Conservation (phyloP, 495 filamentous ascomycete genomes). For the Neurospora discreta region DNA sequence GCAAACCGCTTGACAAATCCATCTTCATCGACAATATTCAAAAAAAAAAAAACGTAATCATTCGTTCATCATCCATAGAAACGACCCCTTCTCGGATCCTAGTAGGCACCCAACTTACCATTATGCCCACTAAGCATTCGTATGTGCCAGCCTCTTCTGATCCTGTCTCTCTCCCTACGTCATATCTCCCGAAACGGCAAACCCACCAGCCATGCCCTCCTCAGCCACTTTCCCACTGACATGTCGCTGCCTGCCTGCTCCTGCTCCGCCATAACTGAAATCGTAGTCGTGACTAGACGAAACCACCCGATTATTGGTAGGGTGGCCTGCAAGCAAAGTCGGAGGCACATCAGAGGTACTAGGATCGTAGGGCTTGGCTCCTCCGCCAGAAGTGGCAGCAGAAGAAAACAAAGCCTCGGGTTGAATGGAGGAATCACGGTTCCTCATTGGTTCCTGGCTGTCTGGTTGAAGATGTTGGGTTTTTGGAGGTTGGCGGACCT, state of each 20-base stretch:
- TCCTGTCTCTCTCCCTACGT: background rate
- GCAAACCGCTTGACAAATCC: background rate
- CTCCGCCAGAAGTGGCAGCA: background rate
- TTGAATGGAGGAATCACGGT: constrained; percentile 37
- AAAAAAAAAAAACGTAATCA: background rate
- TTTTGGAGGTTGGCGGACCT: constrained; percentile 13
- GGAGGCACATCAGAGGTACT: constrained; percentile 37
- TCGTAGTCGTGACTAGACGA: constrained; percentile 53
- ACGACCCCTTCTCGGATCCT: background rate
- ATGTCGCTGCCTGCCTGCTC: constrained; percentile 37
- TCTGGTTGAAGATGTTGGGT: constrained; percentile 4
- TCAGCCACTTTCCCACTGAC: constrained; percentile 81
- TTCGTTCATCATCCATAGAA: background rate
- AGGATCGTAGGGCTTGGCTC: constrained; percentile 36
- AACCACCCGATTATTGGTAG: constrained; percentile 24
- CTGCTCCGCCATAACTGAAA: constrained; percentile 9
- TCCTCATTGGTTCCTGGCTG: constrained; percentile 19
- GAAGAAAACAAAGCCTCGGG: constrained; percentile 34
- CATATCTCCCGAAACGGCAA: background rate
- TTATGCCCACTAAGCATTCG: background rate
- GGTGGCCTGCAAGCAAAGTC: constrained; percentile 26
- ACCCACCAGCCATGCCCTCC: constrained; percentile 53
- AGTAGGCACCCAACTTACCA: background rate
- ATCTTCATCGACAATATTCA: background rate
- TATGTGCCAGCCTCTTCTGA: background rate